Conservation (phyloP, 2,329 filamentous ascomycete genomes). For the Claviceps arundinis region DNA sequence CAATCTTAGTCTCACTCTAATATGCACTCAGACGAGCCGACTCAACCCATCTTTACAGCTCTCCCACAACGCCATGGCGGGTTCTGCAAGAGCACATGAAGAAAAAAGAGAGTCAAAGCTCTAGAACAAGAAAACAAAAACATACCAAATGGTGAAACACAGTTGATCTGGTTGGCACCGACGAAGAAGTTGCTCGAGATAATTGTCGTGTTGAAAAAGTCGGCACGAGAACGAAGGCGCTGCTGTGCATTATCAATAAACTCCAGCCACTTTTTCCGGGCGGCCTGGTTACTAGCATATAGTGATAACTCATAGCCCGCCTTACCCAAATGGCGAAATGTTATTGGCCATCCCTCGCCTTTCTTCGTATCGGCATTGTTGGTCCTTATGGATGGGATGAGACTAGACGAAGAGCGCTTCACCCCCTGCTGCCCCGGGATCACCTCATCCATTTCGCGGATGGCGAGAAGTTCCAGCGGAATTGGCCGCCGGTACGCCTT, state of each 20-base stretch:
- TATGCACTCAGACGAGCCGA: neutral
- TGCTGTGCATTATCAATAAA: conserved; percentile 85
- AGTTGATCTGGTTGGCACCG: conserved; percentile 73
- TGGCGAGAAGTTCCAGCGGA: conserved; percentile 81
- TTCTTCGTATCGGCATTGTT: conserved; percentile 42
- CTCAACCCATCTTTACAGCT: neutral
- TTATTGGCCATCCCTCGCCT: conserved; percentile 78
- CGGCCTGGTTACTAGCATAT: conserved; percentile 73
- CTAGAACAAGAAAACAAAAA: neutral
- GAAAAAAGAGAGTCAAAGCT: neutral
- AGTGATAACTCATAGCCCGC: conserved; percentile 88
- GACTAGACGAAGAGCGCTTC: conserved; percentile 78
- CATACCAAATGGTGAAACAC: conserved; percentile 80
- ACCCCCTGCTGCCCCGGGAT: conserved; percentile 65
- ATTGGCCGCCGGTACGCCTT: conserved; percentile 92
- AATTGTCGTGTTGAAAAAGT: conserved; percentile 70
- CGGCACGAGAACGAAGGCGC: conserved; percentile 71
- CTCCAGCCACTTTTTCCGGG: conserved; percentile 93
- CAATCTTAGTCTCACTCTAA: neutral
- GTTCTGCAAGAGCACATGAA: neutral
- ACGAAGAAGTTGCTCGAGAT: conserved; percentile 49
- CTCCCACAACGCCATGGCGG: neutral
- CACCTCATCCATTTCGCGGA: conserved; percentile 94
- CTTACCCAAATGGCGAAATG: conserved; percentile 90
- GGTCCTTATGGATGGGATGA: conserved; percentile 47